Base-by-base conservation (phyloP, 2,329 filamentous ascomycete species). In the Cordyceps sp. region DNA sequence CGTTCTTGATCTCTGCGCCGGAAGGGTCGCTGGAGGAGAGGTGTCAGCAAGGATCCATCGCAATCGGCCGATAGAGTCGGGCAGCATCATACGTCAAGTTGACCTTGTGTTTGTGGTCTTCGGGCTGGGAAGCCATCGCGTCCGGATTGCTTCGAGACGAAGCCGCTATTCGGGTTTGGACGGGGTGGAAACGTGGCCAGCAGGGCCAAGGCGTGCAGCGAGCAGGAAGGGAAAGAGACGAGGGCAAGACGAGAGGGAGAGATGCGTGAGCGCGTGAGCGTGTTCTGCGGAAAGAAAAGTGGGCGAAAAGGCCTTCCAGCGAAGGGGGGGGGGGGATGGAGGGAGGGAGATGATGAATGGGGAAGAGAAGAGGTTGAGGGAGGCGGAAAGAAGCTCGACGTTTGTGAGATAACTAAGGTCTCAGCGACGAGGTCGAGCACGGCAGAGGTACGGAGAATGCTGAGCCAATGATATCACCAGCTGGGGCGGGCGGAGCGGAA, bases 1-100 rank as follows among this genome's bases (percentile, higher is more conserved):
- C 83, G 43, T 82, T 70, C 65, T 81, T 90, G 61, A 75, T 71
- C 55, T 93, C 84, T 41, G 81, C 78, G 55, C 86, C 86, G 38
- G 86, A 93, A 54, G 81, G 66, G 61, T 94, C 85, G 62, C 85
- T 93, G 45, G 34, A 45, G 26, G 30, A 36, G 15, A 31, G 13
- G 8, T 10, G 55, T 66, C 46, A 66, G 61, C 25, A 24, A 21
- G 22, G 22, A 14, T 22, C 7, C 28, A 15, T 15, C 18, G 3
- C 14, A 5, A 30, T 5, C 13, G 7, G 10, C 13, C 21, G 10
- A 10, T 20, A n/a, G 10, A 2, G 18, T 14, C 9, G 4, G 3
- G 14, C 17, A 12, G 13, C 32, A 14, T 51, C 80, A 54, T 71
- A 88, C 82, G 73, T 69, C 58, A 88, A 57, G 59, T 88, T 81